Evolutionary conservation across 352 stramenopile species (phyloP), one percentile per base, ranked within the genome.

Genomic region (Globisporangium okanoganense): DNA sequence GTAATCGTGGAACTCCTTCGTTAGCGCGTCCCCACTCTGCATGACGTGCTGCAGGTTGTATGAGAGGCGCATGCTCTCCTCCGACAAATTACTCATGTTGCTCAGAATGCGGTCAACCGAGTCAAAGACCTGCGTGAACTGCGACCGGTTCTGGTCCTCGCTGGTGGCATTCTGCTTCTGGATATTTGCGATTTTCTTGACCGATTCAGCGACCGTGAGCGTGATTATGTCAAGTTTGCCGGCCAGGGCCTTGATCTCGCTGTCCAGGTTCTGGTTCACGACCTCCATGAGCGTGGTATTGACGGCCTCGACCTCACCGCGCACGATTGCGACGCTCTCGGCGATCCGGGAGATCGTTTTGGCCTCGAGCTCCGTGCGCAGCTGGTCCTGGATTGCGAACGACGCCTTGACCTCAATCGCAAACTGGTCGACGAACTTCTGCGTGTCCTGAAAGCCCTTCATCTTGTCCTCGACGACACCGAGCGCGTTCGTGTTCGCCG

Each of bases 41-140:
- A 85, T 79, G 0, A 71, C 64, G 29, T 86, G 75, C 52, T 88
- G 77, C 7, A 91, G 55, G n/a, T 76, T 85, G 71, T 84, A 89
- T 20, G 79, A 79, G 2, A 87, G 48, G 14, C 79, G 76, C 43
- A 91, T 87, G 29, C 79, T 91, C 45, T 91, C 82, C 60, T 91
- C 82, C 0, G 82, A 91, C 20, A 91, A 53, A 0, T 58, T 80
- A 60, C 82, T 91, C 69, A 90, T 79, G 55, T 72, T 91, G 16
- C 74, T 59, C 41, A 83, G 60, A 8, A 89, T 78, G 0, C 78
- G 76, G 25, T 90, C 82, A 7, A 90, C 71, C 31, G 82, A 87
- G 55, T 89, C 79, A 38, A 90, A 88, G 0, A 70, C 69, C 49
- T 90, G 79, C 2, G 72, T 70, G 44, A 90, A 87, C 60, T 91